Conservation (phyloP, 208 protist species). For the Kentomonas sorsogonicus region DNA sequence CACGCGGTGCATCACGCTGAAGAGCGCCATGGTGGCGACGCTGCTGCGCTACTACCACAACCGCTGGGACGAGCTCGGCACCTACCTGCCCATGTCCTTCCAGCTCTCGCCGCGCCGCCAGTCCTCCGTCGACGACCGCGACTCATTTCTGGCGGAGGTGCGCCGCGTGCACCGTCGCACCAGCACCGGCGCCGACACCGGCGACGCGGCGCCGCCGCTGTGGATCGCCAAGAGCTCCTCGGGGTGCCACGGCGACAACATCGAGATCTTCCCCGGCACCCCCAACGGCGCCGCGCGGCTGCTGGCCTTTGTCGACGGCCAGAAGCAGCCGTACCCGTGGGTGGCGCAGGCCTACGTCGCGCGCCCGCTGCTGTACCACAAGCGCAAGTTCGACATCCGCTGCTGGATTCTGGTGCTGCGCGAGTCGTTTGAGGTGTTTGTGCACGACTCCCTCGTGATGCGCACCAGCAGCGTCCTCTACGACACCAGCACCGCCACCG, state of each 20-base stretch:
- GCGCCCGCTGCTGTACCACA: constrained; percentile 47
- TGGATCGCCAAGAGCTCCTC: constrained; percentile 82
- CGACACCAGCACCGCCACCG: constrained; percentile 19
- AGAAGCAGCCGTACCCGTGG: constrained; percentile 30
- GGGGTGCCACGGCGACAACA: constrained; percentile 70
- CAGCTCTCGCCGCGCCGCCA: constrained; percentile 38
- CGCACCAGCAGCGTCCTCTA: constrained; percentile 54
- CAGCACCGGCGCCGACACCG: not conserved
- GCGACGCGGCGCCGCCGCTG: constrained; percentile 13
- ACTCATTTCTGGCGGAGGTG: constrained; percentile 22
- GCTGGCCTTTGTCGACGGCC: constrained; percentile 44
- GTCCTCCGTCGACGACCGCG: constrained; percentile 42
- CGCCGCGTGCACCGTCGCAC: not conserved
- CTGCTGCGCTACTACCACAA: constrained; percentile 54
- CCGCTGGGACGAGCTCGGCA: constrained; percentile 42
- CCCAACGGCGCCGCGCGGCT: constrained; percentile 30
- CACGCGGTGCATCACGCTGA: constrained; percentile 68
- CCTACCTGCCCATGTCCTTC: constrained; percentile 66
- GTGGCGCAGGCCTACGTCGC: constrained; percentile 64
- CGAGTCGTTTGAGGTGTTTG: constrained; percentile 41
- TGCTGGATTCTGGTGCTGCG: constrained; percentile 38
- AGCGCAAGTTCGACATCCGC: constrained; percentile 65
- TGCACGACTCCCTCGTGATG: constrained; percentile 78
- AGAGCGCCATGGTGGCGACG: constrained; percentile 74
- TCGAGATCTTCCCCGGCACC: constrained; percentile 68